Conservation (phyloP, 129 eudicot species). For the Flaveria trinervia region DNA sequence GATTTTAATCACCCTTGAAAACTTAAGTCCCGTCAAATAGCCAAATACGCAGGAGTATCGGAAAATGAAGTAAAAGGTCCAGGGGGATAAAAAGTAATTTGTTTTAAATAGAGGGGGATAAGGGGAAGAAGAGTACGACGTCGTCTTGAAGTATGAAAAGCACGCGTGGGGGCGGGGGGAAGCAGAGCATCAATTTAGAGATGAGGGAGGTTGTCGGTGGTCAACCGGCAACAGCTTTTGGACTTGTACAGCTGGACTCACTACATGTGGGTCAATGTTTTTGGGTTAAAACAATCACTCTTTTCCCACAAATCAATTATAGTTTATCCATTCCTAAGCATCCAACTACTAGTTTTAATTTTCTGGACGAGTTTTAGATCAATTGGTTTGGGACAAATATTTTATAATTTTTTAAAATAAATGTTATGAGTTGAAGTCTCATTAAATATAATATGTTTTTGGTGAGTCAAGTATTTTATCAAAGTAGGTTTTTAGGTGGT, state of each 20-base stretch:
- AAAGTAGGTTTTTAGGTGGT: no score
- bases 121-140: background rate
- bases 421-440: no score
- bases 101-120: background rate
- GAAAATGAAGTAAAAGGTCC: background rate
- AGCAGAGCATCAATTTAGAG: constrained; percentile 24
- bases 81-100: background rate
- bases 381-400: no score
- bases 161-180: constrained; percentile 33
- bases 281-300: constrained; percentile 25
- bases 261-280: constrained; percentile 27
- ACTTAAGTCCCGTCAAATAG: no score
- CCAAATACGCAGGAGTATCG: no score
- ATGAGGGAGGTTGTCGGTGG: constrained; percentile 40
- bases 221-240: constrained; percentile 41
- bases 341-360: no score
- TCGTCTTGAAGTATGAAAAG: constrained; percentile 3
- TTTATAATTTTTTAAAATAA: no score
- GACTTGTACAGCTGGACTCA: constrained; percentile 24
- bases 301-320: background rate
- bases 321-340: no score
- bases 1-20: no score
- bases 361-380: no score
- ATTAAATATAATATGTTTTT: no score
- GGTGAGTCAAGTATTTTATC: no score